Base-by-base conservation (phyloP, 2,329 filamentous ascomycete genomes). In the Nemania sp. region DNA sequence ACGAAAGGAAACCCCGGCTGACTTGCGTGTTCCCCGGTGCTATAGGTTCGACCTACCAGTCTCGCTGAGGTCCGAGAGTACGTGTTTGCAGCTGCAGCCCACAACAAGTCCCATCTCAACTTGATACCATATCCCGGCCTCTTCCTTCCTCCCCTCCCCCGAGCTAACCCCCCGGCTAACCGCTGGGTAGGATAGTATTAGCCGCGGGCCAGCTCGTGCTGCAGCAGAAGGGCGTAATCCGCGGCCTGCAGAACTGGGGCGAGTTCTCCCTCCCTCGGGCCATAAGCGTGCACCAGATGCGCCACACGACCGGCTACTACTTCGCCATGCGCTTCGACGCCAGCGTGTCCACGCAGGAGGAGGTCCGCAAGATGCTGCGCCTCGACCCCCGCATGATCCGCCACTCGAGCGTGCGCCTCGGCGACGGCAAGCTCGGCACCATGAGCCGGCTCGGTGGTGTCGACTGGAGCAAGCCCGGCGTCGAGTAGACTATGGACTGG, bases 321-420 rank as follows among this genome's bases (percentile, higher is more conserved):
- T 99, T 99, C 77, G 90, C 96, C 73, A 91, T 99, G 90, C 91
- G 95, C 70, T 99, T 97, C 82, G 95, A 99, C 76, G 80, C 89
- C 58, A 90, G 88, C 61, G 79, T 87, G 7, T 76, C 81, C 52
- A 88, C 90, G 7, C 94, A 98, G 77, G 80, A 90, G 67, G 82
- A 87, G 45, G 84, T 99, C 42, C 84, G 89, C 63, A 83, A 83
- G 62, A 94, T 90, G 17, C 82, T 99, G 67, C 84, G 86, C 52
- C 82, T 96, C 68, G 95, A 99, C 78, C 94, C 95, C 42, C 83
- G 95, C 59, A 90, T 98, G 86, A 90, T 99, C 65, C 87, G 92
- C 60, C 89, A 93, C 70, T 88, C 87, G 25, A 87, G 94, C 62
- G 92, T 98, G 59, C 96, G 93, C 82, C 81, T 98, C 67, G 94